phyloP scores from a whole-genome alignment of 768 basidiomycete species.

The Mycena sanguinolenta region DNA sequence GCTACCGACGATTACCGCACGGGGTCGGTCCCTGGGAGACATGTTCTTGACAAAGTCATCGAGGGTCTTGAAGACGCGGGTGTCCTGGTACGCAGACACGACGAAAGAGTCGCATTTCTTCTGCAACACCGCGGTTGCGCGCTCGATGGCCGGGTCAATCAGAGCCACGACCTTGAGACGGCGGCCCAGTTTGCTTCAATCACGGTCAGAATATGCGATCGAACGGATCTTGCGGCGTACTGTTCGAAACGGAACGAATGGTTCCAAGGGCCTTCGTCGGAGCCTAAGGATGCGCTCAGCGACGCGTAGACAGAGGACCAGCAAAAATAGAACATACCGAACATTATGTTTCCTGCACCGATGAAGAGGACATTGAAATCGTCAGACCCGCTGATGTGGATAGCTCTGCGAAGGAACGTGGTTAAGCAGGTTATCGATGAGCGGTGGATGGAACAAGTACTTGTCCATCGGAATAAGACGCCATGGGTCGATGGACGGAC shows the following conservation, averaged over 20 bases:
- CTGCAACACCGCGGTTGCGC: conserved; percentile 83
- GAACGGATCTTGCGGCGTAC: conserved; percentile 56
- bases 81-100: conserved; percentile 91
- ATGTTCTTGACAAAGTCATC: conserved; percentile 86
- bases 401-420: conserved; percentile 50
- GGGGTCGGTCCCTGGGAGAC: conserved; percentile 74
- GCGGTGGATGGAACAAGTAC: conserved; percentile 51
- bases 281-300: conserved; percentile 62
- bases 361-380: conserved; percentile 96
- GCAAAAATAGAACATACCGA: conserved; percentile 65
- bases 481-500: conserved; percentile 83
- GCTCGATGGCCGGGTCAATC: conserved; percentile 90
- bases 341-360: conserved; percentile 99
- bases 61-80: conserved; percentile 85
- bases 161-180: conserved; percentile 96
- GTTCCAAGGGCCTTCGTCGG: conserved; percentile 92
- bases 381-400: conserved; percentile 69
- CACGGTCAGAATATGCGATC: conserved; percentile 28
- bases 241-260: conserved; percentile 93
- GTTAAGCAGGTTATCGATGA: conserved; percentile 32
- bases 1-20: conserved; percentile 89
- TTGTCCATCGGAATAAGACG: conserved; percentile 86
- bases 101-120: conserved; percentile 96
- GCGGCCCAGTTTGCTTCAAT: conserved; percentile 87
- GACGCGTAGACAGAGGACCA: neutral